phyloP scores from a whole-genome alignment of 805 yeast species.

The Schizosaccharomyces osmophilus region DNA sequence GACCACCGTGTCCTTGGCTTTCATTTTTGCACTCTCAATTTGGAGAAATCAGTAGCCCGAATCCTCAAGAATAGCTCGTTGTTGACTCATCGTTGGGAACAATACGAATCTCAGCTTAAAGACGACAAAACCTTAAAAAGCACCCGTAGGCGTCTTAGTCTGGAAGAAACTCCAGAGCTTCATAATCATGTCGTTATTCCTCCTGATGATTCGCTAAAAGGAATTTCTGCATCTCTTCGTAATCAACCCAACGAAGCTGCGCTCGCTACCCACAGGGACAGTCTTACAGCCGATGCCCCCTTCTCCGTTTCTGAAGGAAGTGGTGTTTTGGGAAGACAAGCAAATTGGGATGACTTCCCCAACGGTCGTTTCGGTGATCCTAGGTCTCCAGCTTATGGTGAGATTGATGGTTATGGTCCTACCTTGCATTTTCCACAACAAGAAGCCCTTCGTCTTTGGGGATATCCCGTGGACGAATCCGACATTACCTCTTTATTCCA shows the following conservation, averaged over 20 bases:
- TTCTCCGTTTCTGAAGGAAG: conserved; percentile 64
- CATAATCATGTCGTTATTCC: conserved; percentile 1
- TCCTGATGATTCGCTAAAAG: neutral
- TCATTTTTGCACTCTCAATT: conserved; percentile 78
- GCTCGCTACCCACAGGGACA: neutral
- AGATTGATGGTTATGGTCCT: conserved; percentile 93
- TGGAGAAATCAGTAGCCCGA: conserved; percentile 78
- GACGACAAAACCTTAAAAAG: conserved; percentile 15
- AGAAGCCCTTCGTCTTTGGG: conserved; percentile 72
- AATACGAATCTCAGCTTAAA: conserved; percentile 11
- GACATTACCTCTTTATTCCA: conserved; percentile 44
- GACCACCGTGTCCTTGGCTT: conserved; percentile 45
- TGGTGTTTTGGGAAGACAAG: conserved; percentile 51
- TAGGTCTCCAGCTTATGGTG: conserved; percentile 94
- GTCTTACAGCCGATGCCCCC: neutral
- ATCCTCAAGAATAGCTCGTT: conserved; percentile 41
- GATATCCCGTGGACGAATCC: conserved; percentile 34
- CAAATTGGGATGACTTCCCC: conserved; percentile 83
- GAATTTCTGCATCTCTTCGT: neutral
- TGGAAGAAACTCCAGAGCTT: neutral
- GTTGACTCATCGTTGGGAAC: conserved; percentile 11
- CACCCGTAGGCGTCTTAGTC: neutral
- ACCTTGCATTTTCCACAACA: conserved; percentile 44
- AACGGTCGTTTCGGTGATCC: conserved; percentile 98
- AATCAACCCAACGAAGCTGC: neutral